phyloP scores from a whole-genome alignment of 345 rosid genomes.

The Iberis pinnata region DNA sequence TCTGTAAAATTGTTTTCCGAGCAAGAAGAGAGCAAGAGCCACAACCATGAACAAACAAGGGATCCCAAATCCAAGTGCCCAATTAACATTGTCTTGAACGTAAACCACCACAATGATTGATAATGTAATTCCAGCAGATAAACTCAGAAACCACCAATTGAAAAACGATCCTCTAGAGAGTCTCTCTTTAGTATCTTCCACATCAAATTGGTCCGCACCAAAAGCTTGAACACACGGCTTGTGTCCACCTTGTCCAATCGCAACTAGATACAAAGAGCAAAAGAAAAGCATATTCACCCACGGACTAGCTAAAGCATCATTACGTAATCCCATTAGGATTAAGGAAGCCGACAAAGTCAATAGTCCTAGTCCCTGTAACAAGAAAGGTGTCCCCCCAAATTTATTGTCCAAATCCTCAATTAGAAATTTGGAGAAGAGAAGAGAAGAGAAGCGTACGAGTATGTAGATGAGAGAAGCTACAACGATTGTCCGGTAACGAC shows the following conservation, averaged over 20 bases:
- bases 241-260: constrained; percentile 30
- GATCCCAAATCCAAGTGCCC: constrained; percentile 33
- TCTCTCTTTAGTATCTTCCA: constrained; percentile 17
- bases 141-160: constrained; percentile 33
- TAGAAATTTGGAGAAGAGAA: background rate
- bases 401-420: no score
- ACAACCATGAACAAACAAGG: constrained; percentile 30
- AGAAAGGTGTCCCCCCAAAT: no score
- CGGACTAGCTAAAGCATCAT: constrained; percentile 19
- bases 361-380: constrained; percentile 47
- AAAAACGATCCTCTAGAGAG: constrained; percentile 29
- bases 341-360: constrained; percentile 57
- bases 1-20: constrained; percentile 24
- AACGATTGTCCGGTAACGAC: constrained; percentile 43
- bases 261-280: constrained; percentile 28
- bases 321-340: constrained; percentile 23
- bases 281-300: constrained; percentile 31
- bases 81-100: constrained; percentile 24
- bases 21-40: constrained; percentile 29
- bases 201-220: constrained; percentile 33
- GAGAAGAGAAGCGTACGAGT: constrained; percentile 21
- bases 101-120: constrained; percentile 24
- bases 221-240: constrained; percentile 36
- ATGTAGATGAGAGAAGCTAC: constrained; percentile 38
- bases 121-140: constrained; percentile 21